phyloP scores from a whole-genome alignment of 164 flowering plant species.

The Pachysandra terminalis region DNA sequence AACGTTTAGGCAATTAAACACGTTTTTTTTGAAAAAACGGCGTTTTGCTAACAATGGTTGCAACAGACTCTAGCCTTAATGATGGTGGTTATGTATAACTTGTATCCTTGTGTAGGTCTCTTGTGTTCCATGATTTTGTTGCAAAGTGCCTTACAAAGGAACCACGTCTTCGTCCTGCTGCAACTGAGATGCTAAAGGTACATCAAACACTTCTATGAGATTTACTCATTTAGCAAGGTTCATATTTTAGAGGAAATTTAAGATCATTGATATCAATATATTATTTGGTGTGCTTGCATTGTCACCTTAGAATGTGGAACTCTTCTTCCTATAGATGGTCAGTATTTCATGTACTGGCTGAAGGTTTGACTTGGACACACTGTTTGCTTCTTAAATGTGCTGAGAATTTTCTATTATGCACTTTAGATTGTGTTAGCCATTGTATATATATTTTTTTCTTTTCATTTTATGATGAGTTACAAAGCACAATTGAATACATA shows the following conservation, averaged over 20 bases:
- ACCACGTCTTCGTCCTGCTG: conserved; percentile 88
- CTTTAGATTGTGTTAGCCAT: no score
- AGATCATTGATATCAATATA: neutral
- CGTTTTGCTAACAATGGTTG: no score
- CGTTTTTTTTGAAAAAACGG: no score
- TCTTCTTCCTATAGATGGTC: no score
- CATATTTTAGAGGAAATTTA: neutral
- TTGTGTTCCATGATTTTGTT: conserved; percentile 94
- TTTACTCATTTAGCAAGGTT: neutral
- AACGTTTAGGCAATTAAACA: no score
- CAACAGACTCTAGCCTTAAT: neutral
- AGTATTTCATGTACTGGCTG: no score
- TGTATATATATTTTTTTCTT: no score
- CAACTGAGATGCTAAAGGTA: conserved; percentile 94
- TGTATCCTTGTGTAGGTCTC: conserved; percentile 61
- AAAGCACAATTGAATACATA: no score
- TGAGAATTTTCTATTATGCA: no score
- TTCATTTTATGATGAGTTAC: no score
- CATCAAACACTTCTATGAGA: neutral
- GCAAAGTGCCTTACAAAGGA: conserved; percentile 97
- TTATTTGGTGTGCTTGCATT: neutral
- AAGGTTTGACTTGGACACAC: no score
- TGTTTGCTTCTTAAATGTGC: no score
- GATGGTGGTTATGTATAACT: neutral
- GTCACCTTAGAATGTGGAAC: neutral